Base-by-base conservation (phyloP, 495 filamentous ascomycete genomes). In the Hyaloscypha variabilis region DNA sequence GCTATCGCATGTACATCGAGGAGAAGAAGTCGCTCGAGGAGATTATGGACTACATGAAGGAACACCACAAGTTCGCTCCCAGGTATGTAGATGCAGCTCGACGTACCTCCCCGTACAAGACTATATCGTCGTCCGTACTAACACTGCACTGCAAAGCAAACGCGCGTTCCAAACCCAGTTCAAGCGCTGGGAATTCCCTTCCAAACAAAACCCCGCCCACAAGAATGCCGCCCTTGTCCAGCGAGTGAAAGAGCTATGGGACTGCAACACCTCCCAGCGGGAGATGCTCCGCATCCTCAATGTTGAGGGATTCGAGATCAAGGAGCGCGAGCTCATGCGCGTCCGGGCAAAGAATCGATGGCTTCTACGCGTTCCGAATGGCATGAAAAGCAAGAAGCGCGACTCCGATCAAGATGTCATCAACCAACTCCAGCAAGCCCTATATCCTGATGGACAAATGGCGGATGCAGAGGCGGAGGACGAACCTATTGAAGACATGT, bases 151-250 rank as follows among this genome's bases (percentile, higher is more conserved):
- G 19, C 24, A 25, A 72, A 92, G 89, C 72, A 91, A 90, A 74
- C 88, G 90, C 42, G 85, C 88, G 28, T 91, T 86, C 68, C 89
- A 92, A 72, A 83, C 80, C 13, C 88, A 91, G 64, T 91, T 92
- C 76, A 89, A 86, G 70, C 80, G 85, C 74, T 95, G 91, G 91
- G 82, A 83, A 0, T 95, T 94, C 65, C 91, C 91, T 3, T 84
- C 80, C 64, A 91, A 90, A 73, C 85, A 88, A 66, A 88, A 86
- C 67, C 88, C 86, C 11, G 85, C 85, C 6, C 87, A 89, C 73
- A 89, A 88, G 70, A 89, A 91, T 71, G 74, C 78, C 26, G 77
- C 76, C 14, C 82, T 95, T 11, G 85, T 91, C 23, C 83, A 80
- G 3, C 83, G 91, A 1, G 83, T 92, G 51, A 85, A 86, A 65